Evolutionary conservation across 495 filamentous ascomycete genomes (phyloP), one percentile per base, ranked within the genome.

Genomic region (Tuber calosporum): DNA sequence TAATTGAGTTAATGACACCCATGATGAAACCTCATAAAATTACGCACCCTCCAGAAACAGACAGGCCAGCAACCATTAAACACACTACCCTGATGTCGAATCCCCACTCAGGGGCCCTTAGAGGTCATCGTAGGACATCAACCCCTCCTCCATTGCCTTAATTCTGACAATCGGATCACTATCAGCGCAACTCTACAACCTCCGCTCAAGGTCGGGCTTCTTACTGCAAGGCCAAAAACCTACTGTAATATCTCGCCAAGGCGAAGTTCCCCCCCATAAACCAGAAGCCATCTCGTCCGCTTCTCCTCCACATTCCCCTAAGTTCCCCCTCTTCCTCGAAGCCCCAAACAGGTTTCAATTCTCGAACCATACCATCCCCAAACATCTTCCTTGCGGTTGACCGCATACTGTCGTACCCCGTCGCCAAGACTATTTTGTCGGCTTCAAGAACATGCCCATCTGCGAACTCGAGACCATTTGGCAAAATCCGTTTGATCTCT

Each of bases 221-320:
- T 70, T 74, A 76, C 74, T 76, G 74, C 82, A 96, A 79, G 36
- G 91, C 93, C 82, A 94, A 76, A 58, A 92, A 70, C 66, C 87
- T 86, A 19, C 90, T 93, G 72, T 86, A 92, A 75, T 90, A 93
- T 74, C 93, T 86, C 69, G 88, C 90, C 72, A 94, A 78, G 20
- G 90, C 90, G 37, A 95, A 81, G 82, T 92, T 94, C 0, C 93
- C 93, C 0, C 92, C 93, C 84, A 93, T 91, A 80, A 92, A 90
- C 92, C 92, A 97, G 71, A 94, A 88, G 0, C 91, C 90, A 0
- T 89, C 89, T 77, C 93, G 91, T 0, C 91, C 91, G 26, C 85
- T 90, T 66, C 80, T 84, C 7, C 87, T 85, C 92, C 91, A 96
- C 77, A 96, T 91, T 3, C 84, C 86, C 15, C 85, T 86, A 79